Evolutionary conservation across 176 grass and related monocot species (phyloP).

Genomic region (Pontederia paniculata): DNA sequence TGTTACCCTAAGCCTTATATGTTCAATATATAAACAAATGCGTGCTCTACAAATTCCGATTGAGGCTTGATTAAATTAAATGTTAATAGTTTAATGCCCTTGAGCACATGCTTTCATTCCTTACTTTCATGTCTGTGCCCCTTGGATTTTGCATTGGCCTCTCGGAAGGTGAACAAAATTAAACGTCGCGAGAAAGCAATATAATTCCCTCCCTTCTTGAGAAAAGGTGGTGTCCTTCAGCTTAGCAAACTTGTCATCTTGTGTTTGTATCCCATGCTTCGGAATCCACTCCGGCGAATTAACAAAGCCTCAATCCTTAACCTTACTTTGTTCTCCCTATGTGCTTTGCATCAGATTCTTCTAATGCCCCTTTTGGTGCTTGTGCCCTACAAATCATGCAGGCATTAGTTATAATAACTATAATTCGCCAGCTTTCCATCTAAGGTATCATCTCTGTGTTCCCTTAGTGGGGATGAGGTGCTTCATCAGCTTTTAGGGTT

Average conservation of each 20-base stretch:
- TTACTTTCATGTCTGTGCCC: slow-evolving; percentile 15
- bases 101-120: slow-evolving; percentile 30
- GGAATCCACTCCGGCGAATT: slow-evolving; percentile 28
- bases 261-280: slow-evolving; percentile 27
- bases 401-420: too few species aligned
- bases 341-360: slow-evolving; percentile 53
- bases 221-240: slow-evolving; percentile 36
- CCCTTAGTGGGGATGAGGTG: not conserved
- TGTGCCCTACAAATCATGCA: slow-evolving; percentile 1
- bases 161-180: slow-evolving; percentile 21
- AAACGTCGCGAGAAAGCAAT: slow-evolving; percentile 16
- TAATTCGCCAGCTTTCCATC: not conserved
- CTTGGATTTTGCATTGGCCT: slow-evolving; percentile 36
- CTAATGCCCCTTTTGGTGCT: slow-evolving; percentile 5
- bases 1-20: too few species aligned
- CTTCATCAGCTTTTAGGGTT: too few species aligned
- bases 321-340: slow-evolving; percentile 33
- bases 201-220: slow-evolving; percentile 17
- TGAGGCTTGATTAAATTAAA: too few species aligned
- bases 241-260: slow-evolving; percentile 42
- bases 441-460: not conserved
- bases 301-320: slow-evolving; percentile 24
- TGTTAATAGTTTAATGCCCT: not conserved
- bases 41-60: too few species aligned
- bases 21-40: too few species aligned